These are phyloP conservation scores for Chaetoceros muelleri DNA, from an alignment of 108 stramenopile genomes.

Conservation along the genomic window DNA sequence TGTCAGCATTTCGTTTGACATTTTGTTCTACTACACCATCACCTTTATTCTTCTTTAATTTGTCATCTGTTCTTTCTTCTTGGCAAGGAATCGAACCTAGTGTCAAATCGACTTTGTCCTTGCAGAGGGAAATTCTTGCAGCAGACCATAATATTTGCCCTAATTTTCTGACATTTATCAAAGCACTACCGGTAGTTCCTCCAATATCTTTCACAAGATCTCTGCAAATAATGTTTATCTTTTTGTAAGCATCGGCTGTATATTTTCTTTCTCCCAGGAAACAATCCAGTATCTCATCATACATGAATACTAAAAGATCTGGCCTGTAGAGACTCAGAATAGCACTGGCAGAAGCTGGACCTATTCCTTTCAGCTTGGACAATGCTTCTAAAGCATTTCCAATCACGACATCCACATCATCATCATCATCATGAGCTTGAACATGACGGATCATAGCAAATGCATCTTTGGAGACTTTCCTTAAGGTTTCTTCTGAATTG, in stretches of 20 bases:
- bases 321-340: slow-evolving; percentile 38
- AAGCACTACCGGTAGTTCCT: slow-evolving; percentile 41
- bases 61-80: too few relatives aligned
- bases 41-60: not conserved
- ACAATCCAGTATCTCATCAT: slow-evolving; percentile 74
- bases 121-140: slow-evolving; percentile 29
- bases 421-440: not conserved
- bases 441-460: slow-evolving; percentile 17
- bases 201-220: slow-evolving; percentile 26
- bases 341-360: slow-evolving; percentile 63
- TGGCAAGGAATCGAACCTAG: too few relatives aligned
- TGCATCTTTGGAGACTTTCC: slow-evolving; percentile 14
- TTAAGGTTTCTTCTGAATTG: slow-evolving; percentile 31
- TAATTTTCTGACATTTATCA: slow-evolving; percentile 40
- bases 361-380: slow-evolving; percentile 46
- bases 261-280: slow-evolving; percentile 54
- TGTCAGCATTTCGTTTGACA: too few relatives aligned
- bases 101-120: slow-evolving; percentile 9
- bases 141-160: slow-evolving; percentile 56
- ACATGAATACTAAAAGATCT: slow-evolving; percentile 66
- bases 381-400: slow-evolving; percentile 28
- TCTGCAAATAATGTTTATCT: slow-evolving; percentile 30
- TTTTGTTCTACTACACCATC: too few relatives aligned
- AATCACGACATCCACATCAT: slow-evolving; percentile 1
- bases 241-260: slow-evolving; percentile 39